Conservation (phyloP, 108 stramenopile genomes). For the Skeletonema costatum region DNA sequence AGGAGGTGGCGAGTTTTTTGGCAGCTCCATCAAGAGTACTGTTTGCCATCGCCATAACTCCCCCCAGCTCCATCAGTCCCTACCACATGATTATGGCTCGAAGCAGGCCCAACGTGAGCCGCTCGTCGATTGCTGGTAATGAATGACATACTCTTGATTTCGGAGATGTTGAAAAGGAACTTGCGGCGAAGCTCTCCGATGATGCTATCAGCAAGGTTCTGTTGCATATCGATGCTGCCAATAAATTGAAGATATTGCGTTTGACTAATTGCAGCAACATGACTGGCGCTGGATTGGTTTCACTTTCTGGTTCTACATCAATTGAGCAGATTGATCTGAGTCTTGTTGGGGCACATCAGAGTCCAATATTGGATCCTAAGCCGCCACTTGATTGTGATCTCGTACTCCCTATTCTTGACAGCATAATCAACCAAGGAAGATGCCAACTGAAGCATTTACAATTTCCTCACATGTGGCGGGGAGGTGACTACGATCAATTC, state of each 20-base stretch:
- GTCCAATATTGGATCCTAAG: too few relatives aligned
- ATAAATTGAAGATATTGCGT: conserved; percentile 4
- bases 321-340: conserved; percentile 14
- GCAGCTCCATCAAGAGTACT: too few relatives aligned
- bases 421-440: not conserved
- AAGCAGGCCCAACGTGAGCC: not conserved
- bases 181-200: not conserved
- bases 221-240: conserved; percentile 10
- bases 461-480: not conserved
- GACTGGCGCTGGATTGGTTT: conserved; percentile 1
- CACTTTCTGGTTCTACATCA: not conserved
- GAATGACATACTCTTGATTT: conserved; percentile 10
- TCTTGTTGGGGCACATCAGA: not conserved
- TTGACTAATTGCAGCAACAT: conserved; percentile 7
- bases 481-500: too few relatives aligned
- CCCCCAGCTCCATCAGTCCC: not conserved
- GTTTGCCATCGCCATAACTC: too few relatives aligned
- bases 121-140: not conserved
- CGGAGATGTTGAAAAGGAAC: not conserved
- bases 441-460: not conserved
- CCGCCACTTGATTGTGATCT: not conserved
- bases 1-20: too few relatives aligned
- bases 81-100: not conserved
- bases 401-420: conserved; percentile 9
- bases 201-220: conserved; percentile 8